Base-by-base conservation (phyloP, 179 eudicot species). In the Vitellaria paradoxa region DNA sequence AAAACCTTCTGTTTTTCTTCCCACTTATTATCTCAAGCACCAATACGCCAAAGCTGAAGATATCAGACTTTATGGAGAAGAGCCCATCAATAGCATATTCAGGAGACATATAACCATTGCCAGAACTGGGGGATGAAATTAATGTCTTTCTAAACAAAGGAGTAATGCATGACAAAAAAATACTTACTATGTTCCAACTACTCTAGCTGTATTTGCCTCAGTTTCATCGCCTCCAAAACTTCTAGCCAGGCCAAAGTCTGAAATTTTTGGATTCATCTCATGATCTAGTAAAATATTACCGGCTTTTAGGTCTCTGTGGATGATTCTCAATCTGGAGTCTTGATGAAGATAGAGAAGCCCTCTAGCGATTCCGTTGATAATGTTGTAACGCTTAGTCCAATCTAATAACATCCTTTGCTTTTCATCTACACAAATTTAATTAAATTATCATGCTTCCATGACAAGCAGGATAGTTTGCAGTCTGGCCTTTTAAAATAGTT, bases 201-300 rank as follows among this genome's bases (percentile, higher is more conserved):
- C 37, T 30, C 37, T 30, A 30, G 37, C 80, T 2, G 89, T 84
- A 23, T 68, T 82, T 23, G 81, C 85, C 65, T 59, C 63, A 4
- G 73, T 59, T 30, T 30, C 37, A 30, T 30, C 2, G 37, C 37
- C 37, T 30, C 37, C 37, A 30, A 30, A 30, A 30, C 62, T 84
- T 77, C 85, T 75, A 26, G 85, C 89, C 79, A 86, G 68, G 15
- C 89, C 87, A 69, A 86, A 86, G 63, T 86, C 89, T 21, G 89
- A 86, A 57, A 86, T 86, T 53, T 80, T 84, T 1, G 89, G 77
- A 2, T 30, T 30, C 37, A 30, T 30, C 37, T 30, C 37, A 30
- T 30, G 2, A 30, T 30, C 37, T 30, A 84, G 87, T 53, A 87
- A 73, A 66, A 85, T 63, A 56, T 87, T 87, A 81, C 84, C 76